A percentile compares a stretch with the other conserved stretches of the same genome.
phyloP scores from a whole-genome alignment of 495 filamentous ascomycete species.

The Bathelium albidoporum region DNA sequence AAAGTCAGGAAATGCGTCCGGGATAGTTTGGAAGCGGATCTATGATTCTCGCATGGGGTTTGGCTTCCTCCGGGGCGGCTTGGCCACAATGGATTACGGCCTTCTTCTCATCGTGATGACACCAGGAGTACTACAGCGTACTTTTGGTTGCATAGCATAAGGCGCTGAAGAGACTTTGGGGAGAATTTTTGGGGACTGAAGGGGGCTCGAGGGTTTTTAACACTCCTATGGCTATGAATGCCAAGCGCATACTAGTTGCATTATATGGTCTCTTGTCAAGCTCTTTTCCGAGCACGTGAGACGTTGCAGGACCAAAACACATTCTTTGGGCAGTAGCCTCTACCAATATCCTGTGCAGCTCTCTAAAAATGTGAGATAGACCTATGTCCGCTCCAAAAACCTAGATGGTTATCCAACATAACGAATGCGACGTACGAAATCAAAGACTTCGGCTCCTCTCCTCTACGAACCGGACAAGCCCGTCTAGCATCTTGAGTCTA shows the following conservation, averaged over 20 bases:
- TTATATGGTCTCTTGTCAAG: no score
- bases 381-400: no score
- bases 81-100: background rate
- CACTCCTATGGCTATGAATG: background rate
- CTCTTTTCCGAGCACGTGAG: no score
- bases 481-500: slow-evolving; percentile 68
- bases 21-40: slow-evolving; percentile 47
- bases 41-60: background rate
- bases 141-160: background rate
- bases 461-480: slow-evolving; percentile 51
- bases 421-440: background rate
- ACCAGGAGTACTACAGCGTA: background rate
- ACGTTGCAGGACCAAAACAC: no score
- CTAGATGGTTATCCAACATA: no score
- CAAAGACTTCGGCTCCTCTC: background rate
- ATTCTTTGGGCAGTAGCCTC: no score
- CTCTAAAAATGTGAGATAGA: no score
- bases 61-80: background rate
- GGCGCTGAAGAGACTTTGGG: background rate
- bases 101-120: background rate
- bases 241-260: no score
- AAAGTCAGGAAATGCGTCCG: slow-evolving; percentile 22
- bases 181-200: background rate
- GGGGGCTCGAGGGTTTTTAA: no score
- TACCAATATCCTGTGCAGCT: no score